phyloP scores from a whole-genome alignment of 2,329 filamentous ascomycete species.

The Microdochium paspali region DNA sequence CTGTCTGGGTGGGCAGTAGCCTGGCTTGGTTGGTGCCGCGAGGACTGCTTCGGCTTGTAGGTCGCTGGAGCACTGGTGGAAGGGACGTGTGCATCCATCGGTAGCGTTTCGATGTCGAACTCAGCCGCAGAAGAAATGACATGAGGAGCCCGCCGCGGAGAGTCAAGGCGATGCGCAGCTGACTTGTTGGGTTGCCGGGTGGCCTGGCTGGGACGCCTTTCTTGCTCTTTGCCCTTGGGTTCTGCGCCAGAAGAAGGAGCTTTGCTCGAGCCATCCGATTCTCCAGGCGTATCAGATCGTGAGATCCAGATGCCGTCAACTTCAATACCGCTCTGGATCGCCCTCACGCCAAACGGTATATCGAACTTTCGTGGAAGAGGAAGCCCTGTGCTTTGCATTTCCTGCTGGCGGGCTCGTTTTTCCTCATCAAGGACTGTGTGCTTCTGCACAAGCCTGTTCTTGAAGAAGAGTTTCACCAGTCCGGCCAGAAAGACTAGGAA shows the following conservation, averaged over 20 bases:
- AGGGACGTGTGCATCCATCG: neutral
- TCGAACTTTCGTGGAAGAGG: conserved; percentile 37
- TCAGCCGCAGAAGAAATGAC: neutral
- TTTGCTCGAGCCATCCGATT: conserved; percentile 11
- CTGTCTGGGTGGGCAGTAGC: conserved; percentile 5
- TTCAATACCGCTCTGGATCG: conserved; percentile 73
- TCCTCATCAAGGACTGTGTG: conserved; percentile 58
- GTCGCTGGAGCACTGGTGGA: conserved; percentile 8
- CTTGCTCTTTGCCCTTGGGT: conserved; percentile 15
- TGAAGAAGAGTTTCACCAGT: conserved; percentile 57
- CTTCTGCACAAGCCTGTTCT: conserved; percentile 42
- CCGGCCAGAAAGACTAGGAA: conserved; percentile 60
- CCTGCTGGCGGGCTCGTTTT: conserved; percentile 42
- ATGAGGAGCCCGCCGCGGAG: conserved; percentile 14
- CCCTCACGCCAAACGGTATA: conserved; percentile 78
- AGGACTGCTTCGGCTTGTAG: conserved; percentile 12
- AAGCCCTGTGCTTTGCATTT: conserved; percentile 47
- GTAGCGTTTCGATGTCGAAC: neutral
- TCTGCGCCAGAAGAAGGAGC: conserved; percentile 14
- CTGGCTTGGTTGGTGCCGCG: conserved; percentile 6
- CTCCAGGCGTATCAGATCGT: conserved; percentile 31
- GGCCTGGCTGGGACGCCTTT: conserved; percentile 5
- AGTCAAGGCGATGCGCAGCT: conserved; percentile 12
- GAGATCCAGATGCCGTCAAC: conserved; percentile 80
- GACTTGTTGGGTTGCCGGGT: conserved; percentile 7